Evolutionary conservation across 768 basidiomycete genomes (phyloP).

Genomic region (Tylopilus subfusipes): DNA sequence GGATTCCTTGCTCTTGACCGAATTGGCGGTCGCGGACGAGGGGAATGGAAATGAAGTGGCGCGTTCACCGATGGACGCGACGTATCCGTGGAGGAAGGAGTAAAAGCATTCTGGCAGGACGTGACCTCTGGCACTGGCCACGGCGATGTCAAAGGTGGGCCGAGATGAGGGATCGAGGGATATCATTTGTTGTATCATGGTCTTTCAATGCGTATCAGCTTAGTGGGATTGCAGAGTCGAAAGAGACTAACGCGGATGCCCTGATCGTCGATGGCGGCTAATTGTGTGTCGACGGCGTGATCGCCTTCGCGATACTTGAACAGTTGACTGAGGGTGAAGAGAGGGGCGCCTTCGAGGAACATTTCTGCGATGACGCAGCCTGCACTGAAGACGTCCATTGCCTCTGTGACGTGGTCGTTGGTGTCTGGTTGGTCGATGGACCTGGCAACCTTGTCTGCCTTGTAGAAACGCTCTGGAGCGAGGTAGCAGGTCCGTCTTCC

Average conservation of each 20-base stretch:
- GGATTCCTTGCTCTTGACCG: conserved; percentile 18
- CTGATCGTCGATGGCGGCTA: conserved; percentile 75
- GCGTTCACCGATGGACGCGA: conserved; percentile 73
- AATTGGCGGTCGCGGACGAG: conserved; percentile 26
- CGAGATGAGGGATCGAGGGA: conserved; percentile 70
- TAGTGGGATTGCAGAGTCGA: background rate
- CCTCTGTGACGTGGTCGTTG: conserved; percentile 83
- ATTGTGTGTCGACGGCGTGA: conserved; percentile 65
- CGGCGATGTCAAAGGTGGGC: conserved; percentile 76
- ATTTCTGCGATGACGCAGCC: conserved; percentile 96
- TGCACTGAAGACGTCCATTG: conserved; percentile 95
- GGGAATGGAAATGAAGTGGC: conserved; percentile 45
- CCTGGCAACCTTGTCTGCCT: conserved; percentile 64
- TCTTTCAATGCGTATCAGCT: conserved; percentile 44
- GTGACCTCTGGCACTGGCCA: conserved; percentile 69
- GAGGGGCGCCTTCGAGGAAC: conserved; percentile 88
- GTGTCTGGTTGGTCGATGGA: conserved; percentile 49
- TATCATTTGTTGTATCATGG: conserved; percentile 88
- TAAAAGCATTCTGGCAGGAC: conserved; percentile 94
- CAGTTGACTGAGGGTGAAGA: conserved; percentile 92
- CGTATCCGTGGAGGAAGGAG: conserved; percentile 89
- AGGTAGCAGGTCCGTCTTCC: conserved; percentile 92
- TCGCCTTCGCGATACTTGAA: conserved; percentile 93
- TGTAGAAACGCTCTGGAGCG: conserved; percentile 94
- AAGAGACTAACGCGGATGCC: conserved; percentile 66